Base-by-base conservation (phyloP, 257 asterid species). In the Perilla frutescens region DNA sequence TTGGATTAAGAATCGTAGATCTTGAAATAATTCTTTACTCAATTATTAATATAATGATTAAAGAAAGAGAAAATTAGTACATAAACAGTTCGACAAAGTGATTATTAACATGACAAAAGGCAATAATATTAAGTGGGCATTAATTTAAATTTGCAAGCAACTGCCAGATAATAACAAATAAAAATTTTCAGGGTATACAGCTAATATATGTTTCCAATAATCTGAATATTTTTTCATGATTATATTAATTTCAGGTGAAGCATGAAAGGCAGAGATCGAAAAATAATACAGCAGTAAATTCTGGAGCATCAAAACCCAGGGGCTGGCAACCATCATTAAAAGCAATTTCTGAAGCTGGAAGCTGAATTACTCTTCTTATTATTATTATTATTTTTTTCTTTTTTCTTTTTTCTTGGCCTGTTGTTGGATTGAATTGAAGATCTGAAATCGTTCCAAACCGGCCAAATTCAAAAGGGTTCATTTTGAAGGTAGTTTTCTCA, bases 241-340 rank as follows among this genome's bases (percentile, higher is more conserved):
- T 54, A 50, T 56, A 37, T n/a, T n/a, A n/a, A n/a, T 29, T 79
- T 77, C 90, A 90, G 97, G 89, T 75, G 51, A 87, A 90, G 66
- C 85, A 87, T 14, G 96, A 87, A 72, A 88, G 79, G 50, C 89
- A 85, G 43, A 76, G 88, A 60, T 70, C 87, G 81, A 82, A 84
- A 75, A 84, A 64, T 69, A 81, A 72, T 43, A 56, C 79, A 76
- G 45, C 85, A 68, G 80, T 75, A 74, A 85, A 82, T 44, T 82
- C 86, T 41, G 73, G 71, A 7, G 76, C 79, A 31, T 69, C 85
- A 9, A 92, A 80, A 78, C 78, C 88, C 44, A 88, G 82, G 80
- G 84, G 70, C 40, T 93, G 98, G 98, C 98, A 90, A 59, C 97
- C 97, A 40, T 81, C 96, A 72, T 79, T 93, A 68, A 88, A 86